Evolutionary conservation across 1,139 yeast genomes (phyloP), one percentile per base, ranked within the genome.

Genomic region (Blastobotrys malaysiensis): DNA sequence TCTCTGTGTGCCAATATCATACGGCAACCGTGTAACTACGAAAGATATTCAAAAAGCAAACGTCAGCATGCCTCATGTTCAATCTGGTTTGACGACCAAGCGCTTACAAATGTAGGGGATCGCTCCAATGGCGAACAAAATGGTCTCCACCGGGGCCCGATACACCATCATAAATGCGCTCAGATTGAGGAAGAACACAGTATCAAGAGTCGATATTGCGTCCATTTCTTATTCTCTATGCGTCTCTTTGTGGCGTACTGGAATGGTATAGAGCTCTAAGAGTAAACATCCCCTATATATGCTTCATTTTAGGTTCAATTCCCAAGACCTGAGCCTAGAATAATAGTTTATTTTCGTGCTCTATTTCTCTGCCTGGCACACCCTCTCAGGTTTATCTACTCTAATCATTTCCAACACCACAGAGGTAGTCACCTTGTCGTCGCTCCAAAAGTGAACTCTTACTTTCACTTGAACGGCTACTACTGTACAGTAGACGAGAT

Each of bases 11-110:
- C 65, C 52, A 9, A 61, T 22, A 9, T 55, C 58, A 21, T 51
- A 46, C 1, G 69, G 69, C n/a, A 65, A 55, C 36, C 55, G 49
- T 22, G 57, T 22, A 13, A 54, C 61, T 58, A 39, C 11, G 13
- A 18, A 20, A 27, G 14, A 19, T 9, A 11, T n/a, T 31, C 39
- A 31, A 31, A 31, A 31, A 31, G 39, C 39, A 31, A 31, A 31
- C 14, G 39, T 31, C 16, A 31, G 39, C 39, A 31, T 31, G 11
- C 39, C n/a, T 31, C 39, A 31, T 26, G 39, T 13, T n/a, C n/a
- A n/a, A n/a, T n/a, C 31, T 13, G 11, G 31, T 13, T 26, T 13
- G 16, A 16, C 39, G 39, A 31, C 39, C 39, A 14, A 13, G 26
- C 31, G 14, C 49, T 36, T 50, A 49, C 55, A 3, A 50, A 52